Base-by-base conservation (phyloP, 2,329 filamentous ascomycete species). In the Diaporthe eres region DNA sequence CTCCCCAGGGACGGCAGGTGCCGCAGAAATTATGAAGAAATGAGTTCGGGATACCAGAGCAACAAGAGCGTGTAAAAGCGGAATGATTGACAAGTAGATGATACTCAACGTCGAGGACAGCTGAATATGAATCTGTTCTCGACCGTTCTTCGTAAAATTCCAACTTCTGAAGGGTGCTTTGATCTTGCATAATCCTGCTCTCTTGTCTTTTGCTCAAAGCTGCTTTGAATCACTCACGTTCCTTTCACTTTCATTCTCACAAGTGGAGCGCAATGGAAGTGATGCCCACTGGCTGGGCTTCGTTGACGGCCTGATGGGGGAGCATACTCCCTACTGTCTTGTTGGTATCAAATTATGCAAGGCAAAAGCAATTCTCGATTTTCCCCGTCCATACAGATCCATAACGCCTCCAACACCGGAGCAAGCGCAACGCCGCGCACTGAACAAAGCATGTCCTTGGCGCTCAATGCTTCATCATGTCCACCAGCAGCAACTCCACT, bases 361-460 rank as follows among this genome's bases (percentile, higher is more conserved):
- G 65, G 31, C 65, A 55, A 70, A 70, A 70, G 49, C 34, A 70
- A 37, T 19, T 70, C 22, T 68, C 65, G 49, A 70, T 42, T 55
- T 68, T n/a, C 49, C 65, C 49, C 65, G 65, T 53, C 65, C 65
- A n/a, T 68, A 68, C 49, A 70, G 61, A 51, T 57, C 58, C 60
- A 73, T 47, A 73, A 73, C 71, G 71, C 71, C 71, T 55, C 71
- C 37, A 73, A 73, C 71, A 55, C 71, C 71, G 37, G 34, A 57
- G 49, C 71, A 61, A 67, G 49, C n/a, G 37, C 65, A 70, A 70
- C 49, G n/a, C 65, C 49, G n/a, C 49, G 49, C 65, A 42, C 47
- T 55, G 22, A 25, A 70, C 49, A 39, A 55, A 28, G 47, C 34
- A 39, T 19, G 49, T 55, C n/a, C 47, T 68, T 55, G 65, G 34